These are phyloP conservation scores for Pholiota conissans DNA, from an alignment of 768 basidiomycete genomes.

Conservation along the genomic window DNA sequence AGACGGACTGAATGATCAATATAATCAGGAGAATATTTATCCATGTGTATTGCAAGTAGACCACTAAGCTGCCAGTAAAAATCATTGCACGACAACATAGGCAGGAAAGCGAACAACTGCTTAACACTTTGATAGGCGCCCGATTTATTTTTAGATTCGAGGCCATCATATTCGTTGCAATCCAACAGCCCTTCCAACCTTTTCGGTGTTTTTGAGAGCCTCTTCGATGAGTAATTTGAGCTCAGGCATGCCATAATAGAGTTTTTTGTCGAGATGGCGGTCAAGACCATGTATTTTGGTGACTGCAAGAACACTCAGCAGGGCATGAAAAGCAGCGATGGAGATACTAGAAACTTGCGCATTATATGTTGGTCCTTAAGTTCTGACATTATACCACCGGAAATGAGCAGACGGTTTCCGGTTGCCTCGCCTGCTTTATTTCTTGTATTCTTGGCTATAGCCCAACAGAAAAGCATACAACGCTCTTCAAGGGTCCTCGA, in stretches of 20 bases:
- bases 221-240: not conserved
- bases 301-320: not conserved
- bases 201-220: not conserved
- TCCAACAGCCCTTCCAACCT: not conserved
- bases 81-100: too few species aligned
- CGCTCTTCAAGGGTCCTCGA: not conserved
- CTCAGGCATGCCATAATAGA: not conserved
- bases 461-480: not conserved
- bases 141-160: too few species aligned
- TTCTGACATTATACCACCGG: not conserved
- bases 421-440: not conserved
- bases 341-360: not conserved
- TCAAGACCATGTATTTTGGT: not conserved
- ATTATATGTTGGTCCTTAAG: not conserved
- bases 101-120: too few species aligned
- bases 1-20: too few species aligned
- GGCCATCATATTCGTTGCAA: not conserved
- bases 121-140: too few species aligned
- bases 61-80: too few species aligned
- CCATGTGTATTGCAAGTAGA: too few species aligned
- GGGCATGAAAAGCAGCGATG: too few species aligned
- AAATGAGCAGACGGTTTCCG: not conserved
- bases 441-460: not conserved
- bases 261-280: not conserved
- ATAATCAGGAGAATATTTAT: too few species aligned